phyloP scores from a whole-genome alignment of 139 green algal genomes.

The Astrephomene gubernaculifera region DNA sequence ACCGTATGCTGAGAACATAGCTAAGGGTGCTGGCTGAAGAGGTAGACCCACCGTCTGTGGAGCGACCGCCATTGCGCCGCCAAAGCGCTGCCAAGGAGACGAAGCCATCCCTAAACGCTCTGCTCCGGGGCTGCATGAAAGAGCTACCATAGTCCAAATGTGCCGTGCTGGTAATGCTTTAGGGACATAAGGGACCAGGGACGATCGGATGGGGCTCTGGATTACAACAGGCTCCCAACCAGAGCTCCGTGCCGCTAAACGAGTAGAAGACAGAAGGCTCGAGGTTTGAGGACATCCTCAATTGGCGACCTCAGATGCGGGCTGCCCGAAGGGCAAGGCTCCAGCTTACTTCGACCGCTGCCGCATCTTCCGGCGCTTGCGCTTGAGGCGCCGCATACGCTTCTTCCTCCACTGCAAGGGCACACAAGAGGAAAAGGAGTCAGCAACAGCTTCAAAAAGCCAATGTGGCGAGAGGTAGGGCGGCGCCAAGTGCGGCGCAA shows the following conservation, averaged over 20 bases:
- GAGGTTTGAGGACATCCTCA: neutral
- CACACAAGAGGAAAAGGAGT: neutral
- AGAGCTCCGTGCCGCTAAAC: slow-evolving; percentile 11
- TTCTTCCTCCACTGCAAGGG: slow-evolving; percentile 70
- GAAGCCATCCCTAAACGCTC: no score
- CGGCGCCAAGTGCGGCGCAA: neutral
- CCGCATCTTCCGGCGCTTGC: slow-evolving; percentile 68
- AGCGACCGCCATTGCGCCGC: no score
- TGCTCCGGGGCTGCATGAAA: no score
- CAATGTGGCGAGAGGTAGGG: neutral
- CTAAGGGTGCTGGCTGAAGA: no score
- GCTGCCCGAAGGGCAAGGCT: neutral
- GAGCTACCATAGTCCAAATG: no score
- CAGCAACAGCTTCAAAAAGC: neutral
- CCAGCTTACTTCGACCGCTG: slow-evolving; percentile 48
- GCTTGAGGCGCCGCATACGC: slow-evolving; percentile 70
- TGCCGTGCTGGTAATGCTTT: neutral
- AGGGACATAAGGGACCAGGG: neutral
- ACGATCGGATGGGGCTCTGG: slow-evolving; percentile 12
- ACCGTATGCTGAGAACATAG: no score
- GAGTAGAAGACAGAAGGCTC: neutral
- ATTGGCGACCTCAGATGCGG: neutral
- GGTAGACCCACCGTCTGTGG: no score
- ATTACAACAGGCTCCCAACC: slow-evolving; percentile 42
- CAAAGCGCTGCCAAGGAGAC: no score